Conservation (phyloP, 2,329 filamentous ascomycete species). For the Uncinocarpus reesii region DNA sequence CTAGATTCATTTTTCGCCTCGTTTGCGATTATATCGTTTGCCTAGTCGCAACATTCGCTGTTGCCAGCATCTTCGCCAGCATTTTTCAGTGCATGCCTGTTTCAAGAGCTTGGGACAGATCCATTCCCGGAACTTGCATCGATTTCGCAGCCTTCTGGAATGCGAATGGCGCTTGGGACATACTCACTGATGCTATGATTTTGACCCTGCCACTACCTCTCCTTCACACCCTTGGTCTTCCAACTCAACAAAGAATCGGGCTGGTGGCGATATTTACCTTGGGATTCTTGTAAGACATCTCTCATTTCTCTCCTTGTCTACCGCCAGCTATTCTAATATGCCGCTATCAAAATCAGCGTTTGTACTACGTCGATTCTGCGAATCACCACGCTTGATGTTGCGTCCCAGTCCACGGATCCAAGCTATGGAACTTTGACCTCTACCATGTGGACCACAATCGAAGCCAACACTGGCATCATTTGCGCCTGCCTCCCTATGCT, state of each 20-base stretch:
- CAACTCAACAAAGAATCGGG: constrained; percentile 40
- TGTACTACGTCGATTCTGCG: constrained; percentile 26
- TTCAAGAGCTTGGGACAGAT: constrained; percentile 39
- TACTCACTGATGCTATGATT: constrained; percentile 28
- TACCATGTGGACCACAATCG: constrained; percentile 31
- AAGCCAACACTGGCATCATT: constrained; percentile 30
- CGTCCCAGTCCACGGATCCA: constrained; percentile 19
- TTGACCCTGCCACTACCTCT: constrained; percentile 28
- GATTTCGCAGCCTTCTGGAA: constrained; percentile 41
- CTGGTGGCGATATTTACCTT: constrained; percentile 35
- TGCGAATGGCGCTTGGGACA: constrained; percentile 36
- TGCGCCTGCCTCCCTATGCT: constrained; percentile 33
- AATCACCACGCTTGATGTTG: constrained; percentile 26
- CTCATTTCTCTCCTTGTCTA: neutral
- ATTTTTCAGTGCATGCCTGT: constrained; percentile 45
- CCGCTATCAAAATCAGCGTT: constrained; percentile 18
- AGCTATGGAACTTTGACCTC: constrained; percentile 24
- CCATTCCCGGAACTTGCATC: constrained; percentile 36
- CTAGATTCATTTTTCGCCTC: constrained; percentile 41
- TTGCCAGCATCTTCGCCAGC: constrained; percentile 38
- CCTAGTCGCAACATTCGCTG: constrained; percentile 39
- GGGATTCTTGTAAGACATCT: constrained; percentile 28
- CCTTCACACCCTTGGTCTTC: constrained; percentile 24
- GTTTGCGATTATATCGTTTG: constrained; percentile 35
- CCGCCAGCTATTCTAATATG: neutral